Evolutionary conservation across 1,139 yeast genomes (phyloP), one percentile per base, ranked within the genome.

Genomic region (Hansenula lynferdii): DNA sequence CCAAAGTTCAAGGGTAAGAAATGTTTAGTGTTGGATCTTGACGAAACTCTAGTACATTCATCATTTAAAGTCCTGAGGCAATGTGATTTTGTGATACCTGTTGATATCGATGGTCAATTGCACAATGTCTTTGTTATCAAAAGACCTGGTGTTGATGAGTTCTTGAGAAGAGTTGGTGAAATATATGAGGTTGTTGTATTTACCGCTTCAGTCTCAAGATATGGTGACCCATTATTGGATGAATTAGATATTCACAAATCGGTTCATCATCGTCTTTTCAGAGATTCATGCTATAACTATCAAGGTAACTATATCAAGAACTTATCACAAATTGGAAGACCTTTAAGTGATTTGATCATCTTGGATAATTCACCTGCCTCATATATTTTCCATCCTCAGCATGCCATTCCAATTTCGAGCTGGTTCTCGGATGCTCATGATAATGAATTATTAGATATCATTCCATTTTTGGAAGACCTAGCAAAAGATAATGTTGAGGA

Each of bases 341-440:
- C 97, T 1, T 69, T 94, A 46, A 67, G 74, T 44, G 96, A 90
- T 49, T 70, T 85, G 34, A 89, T 92, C 42, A 94, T 92, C 50
- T 80, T 92, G 50, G 99, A 92, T 67, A 92, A 92, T 63, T 89
- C 97, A 2, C 98, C 99, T 3, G 96, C 97, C 7, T 86, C 96
- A 12, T 92, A 94, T 61, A 80, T 90, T 41, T 86, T 92, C 70
- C 98, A 92, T 60, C 98, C 98, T 19, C 95, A 87, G 58, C 97
- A 92, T 66, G 95, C 97, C 12, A 84, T 94, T 31, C 99, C 99
- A n/a, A 86, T 92, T 25, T 86, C 96, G 47, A 81, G 94, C 60
- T 92, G 99, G 99, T 92, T 94, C 69, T 86, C 96, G 51, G 99
- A 92, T 65, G 81, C 94, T 30, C 98, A 92, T 60, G 99, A 92